A percentile compares a stretch with the other conserved stretches of the same genome.
Evolutionary conservation across 2,329 filamentous ascomycete species (phyloP).

Genomic region (Penicillium hordei): DNA sequence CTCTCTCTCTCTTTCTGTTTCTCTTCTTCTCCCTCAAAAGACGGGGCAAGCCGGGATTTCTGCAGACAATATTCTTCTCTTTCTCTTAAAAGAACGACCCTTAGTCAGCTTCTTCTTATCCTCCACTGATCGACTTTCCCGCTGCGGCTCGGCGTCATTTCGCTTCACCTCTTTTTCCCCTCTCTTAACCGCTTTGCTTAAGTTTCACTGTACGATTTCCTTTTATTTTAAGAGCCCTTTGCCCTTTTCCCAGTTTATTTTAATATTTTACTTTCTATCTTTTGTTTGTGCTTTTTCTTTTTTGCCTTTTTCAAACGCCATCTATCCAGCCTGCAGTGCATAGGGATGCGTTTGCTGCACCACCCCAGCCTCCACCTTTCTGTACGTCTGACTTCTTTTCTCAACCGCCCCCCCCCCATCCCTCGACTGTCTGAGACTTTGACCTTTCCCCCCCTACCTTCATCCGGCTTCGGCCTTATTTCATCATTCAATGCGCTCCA

Average conservation of each 20-base stretch:
- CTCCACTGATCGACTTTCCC: constrained; percentile 29
- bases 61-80: constrained; percentile 17
- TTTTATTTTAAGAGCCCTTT: constrained; percentile 12
- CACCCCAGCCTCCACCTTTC: constrained; percentile 24
- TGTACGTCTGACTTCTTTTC: constrained; percentile 14
- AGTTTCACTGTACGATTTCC: constrained; percentile 9
- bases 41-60: constrained; percentile 18
- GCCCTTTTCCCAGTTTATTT: constrained; percentile 13
- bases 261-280: constrained; percentile 12
- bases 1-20: constrained; percentile 31
- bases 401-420: constrained; percentile 6
- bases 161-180: constrained; percentile 10
- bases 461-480: constrained; percentile 21
- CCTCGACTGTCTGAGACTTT: constrained; percentile 13
- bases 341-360: constrained; percentile 31
- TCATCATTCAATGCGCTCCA: constrained; percentile 17
- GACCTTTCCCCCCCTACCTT: constrained; percentile 32
- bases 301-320: constrained; percentile 17
- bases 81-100: constrained; percentile 13
- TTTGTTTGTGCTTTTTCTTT: neutral
- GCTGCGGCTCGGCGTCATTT: constrained; percentile 30
- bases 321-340: constrained; percentile 18
- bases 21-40: constrained; percentile 27
- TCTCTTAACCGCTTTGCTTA: constrained; percentile 8
- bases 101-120: constrained; percentile 25